A percentile compares a stretch with the other conserved stretches of the same genome.
Conservation (phyloP, 2,329 filamentous ascomycete genomes). For the Tolypocladium pustulatum region DNA sequence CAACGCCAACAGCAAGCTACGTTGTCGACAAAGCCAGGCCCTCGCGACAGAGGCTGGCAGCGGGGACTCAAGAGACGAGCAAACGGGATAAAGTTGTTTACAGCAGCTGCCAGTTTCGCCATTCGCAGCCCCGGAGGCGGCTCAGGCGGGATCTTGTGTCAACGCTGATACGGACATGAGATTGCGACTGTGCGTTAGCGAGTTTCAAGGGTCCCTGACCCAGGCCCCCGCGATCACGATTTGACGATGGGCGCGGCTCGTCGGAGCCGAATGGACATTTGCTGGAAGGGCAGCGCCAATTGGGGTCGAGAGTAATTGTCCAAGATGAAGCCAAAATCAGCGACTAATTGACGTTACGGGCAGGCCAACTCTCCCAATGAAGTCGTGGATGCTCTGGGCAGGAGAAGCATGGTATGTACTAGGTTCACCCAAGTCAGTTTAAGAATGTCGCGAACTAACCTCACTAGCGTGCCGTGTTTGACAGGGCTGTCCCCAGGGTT, state of each 20-base stretch:
- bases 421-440: neutral
- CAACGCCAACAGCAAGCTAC: too few species aligned
- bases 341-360: neutral
- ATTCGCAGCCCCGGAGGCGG: neutral
- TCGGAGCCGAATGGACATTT: neutral
- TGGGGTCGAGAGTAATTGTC: neutral
- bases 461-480: neutral
- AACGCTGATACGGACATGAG: constrained; percentile 37
- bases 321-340: neutral
- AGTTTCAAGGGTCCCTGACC: constrained; percentile 38
- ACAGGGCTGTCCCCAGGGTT: neutral
- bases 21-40: neutral
- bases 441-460: neutral
- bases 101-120: constrained; percentile 6
- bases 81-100: constrained; percentile 8
- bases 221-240: constrained; percentile 4
- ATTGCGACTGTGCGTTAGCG: constrained; percentile 36
- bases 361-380: neutral
- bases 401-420: neutral
- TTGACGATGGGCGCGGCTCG: neutral
- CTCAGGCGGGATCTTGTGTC: constrained; percentile 4
- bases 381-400: neutral
- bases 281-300: neutral
- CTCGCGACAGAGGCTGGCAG: neutral
- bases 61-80: neutral